Percentiles rank a stretch among this genome's conserved stretches.
phyloP scores from a whole-genome alignment of 164 flowering plant species.

The Cinnamomum chago region DNA sequence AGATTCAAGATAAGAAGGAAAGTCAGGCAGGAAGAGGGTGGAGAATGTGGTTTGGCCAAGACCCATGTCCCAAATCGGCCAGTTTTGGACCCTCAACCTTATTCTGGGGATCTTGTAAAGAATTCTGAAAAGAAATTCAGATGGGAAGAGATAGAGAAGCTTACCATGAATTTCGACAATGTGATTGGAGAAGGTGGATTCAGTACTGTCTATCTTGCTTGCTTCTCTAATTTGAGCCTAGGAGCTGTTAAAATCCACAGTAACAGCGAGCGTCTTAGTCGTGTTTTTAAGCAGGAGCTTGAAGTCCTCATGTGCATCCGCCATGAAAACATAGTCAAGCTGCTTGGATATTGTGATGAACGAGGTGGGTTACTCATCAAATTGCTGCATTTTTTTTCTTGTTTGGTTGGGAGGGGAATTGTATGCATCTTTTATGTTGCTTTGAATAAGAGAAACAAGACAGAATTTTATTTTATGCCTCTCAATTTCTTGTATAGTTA shows the following conservation, averaged over 20 bases:
- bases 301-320: conserved; percentile 39
- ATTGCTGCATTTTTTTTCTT: background rate
- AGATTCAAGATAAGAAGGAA: conserved; percentile 14
- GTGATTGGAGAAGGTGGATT: conserved; percentile 73
- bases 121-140: conserved; percentile 28
- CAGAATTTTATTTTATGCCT: too few relatives aligned
- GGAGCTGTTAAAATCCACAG: conserved; percentile 56
- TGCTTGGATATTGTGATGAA: conserved; percentile 62
- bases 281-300: conserved; percentile 55
- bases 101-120: background rate
- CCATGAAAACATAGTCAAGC: conserved; percentile 57
- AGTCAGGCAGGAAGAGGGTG: conserved; percentile 13
- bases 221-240: conserved; percentile 21
- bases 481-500: too few relatives aligned
- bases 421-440: background rate
- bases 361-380: conserved; percentile 22
- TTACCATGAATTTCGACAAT: conserved; percentile 34
- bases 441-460: background rate
- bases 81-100: background rate
- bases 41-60: conserved; percentile 7
- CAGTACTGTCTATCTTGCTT: conserved; percentile 61
- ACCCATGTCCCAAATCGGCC: conserved; percentile 7
- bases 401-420: background rate
- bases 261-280: conserved; percentile 48
- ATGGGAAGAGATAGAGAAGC: conserved; percentile 48